phyloP scores from a whole-genome alignment of 176 grass and related monocot species.

The Bothriochloa decipiens region DNA sequence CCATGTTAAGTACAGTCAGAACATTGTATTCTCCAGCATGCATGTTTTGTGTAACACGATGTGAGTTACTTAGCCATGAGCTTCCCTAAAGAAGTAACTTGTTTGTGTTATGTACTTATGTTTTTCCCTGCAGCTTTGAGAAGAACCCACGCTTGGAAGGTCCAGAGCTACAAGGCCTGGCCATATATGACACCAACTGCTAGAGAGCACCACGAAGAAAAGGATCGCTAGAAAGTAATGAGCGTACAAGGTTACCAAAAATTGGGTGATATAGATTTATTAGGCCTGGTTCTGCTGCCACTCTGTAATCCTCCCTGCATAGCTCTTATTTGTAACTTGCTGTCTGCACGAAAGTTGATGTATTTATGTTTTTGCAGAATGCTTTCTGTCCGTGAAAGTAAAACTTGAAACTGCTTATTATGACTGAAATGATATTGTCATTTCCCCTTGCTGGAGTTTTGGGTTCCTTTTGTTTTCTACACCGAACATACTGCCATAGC shows the following conservation, averaged over 20 bases:
- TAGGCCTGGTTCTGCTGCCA: constrained; percentile 41
- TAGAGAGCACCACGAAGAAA: constrained; percentile 48
- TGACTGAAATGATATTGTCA: constrained; percentile 37
- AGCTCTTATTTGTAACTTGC: constrained; percentile 43
- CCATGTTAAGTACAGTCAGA: too few species aligned
- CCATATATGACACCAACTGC: too few species aligned
- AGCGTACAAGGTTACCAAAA: constrained; percentile 42
- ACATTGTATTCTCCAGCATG: too few species aligned
- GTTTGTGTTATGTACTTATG: constrained; percentile 13
- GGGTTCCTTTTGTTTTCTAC: neutral
- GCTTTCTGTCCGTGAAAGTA: constrained; percentile 44
- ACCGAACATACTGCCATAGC: too few species aligned
- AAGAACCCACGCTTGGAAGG: too few species aligned
- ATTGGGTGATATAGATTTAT: constrained; percentile 54
- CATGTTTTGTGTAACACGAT: neutral
- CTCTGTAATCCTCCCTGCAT: constrained; percentile 49
- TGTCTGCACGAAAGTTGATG: constrained; percentile 43
- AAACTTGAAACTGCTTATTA: constrained; percentile 42
- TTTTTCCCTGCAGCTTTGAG: constrained; percentile 16
- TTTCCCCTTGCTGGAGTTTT: neutral
- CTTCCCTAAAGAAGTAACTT: constrained; percentile 4
- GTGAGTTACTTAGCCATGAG: constrained; percentile 4
- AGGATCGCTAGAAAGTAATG: constrained; percentile 45
- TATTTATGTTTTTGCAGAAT: constrained; percentile 50
- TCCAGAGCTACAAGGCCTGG: too few species aligned